Conservation (phyloP, 805 yeast species). For the Yarrowia sp. region DNA sequence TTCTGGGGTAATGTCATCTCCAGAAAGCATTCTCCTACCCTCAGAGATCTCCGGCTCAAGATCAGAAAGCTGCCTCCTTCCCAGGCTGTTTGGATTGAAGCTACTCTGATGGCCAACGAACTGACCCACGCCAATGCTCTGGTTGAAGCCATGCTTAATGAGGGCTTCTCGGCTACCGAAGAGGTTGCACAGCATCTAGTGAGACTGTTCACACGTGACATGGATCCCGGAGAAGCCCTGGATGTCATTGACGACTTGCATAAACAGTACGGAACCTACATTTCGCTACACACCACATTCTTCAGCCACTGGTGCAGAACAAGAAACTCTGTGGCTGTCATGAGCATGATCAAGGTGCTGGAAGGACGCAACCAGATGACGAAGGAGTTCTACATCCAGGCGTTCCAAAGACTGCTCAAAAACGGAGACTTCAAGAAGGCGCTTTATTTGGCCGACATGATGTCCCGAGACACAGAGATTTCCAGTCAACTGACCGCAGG, state of each 20-base stretch:
- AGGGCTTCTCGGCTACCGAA: not conserved
- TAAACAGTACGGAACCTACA: not conserved
- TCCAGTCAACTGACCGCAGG: not conserved
- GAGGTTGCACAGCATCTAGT: conserved; percentile 4
- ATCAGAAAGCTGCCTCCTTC: not conserved
- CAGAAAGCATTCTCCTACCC: not conserved
- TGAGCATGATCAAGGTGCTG: conserved; percentile 2
- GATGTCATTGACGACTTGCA: not conserved
- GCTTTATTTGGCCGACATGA: not conserved
- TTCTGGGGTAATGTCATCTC: not conserved
- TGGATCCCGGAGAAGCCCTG: not conserved
- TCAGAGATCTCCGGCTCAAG: not conserved
- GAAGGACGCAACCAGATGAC: not conserved
- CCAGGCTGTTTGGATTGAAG: not conserved
- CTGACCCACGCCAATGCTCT: not conserved
- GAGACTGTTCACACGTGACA: not conserved
- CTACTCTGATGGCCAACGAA: not conserved
- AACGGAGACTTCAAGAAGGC: not conserved
- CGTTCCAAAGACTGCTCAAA: not conserved
- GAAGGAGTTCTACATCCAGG: not conserved
- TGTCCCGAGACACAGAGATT: not conserved
- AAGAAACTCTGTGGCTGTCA: not conserved
- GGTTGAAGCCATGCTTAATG: not conserved
- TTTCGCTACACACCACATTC: not conserved
- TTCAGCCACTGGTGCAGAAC: conserved; percentile 25